Percentiles rank a stretch among this genome's conserved stretches.
These are phyloP conservation scores for Xylariomycetidae sp. DNA, from an alignment of 2,329 filamentous ascomycete species.

Conservation along the genomic window DNA sequence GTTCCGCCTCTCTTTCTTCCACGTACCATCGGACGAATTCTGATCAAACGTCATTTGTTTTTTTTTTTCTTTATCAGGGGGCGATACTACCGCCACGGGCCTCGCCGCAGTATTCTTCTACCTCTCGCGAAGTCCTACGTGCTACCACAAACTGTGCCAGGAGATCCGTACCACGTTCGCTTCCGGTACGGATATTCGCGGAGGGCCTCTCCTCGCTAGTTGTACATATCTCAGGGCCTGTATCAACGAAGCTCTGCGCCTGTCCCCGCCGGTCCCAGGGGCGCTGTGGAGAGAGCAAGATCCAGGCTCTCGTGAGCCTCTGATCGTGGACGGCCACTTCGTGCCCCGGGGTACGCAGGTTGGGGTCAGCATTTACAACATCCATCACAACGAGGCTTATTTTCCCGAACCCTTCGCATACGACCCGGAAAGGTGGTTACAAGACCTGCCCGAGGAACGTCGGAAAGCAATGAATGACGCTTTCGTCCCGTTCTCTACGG, in stretches of 20 bases:
- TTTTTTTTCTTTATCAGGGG: conserved; percentile 30
- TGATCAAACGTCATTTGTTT: background rate
- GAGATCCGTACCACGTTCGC: conserved; percentile 14
- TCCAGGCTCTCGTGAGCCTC: conserved; percentile 1
- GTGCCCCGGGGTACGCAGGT: conserved; percentile 3
- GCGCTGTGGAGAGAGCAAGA: conserved; percentile 11
- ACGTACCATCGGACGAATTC: background rate
- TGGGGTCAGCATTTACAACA: conserved; percentile 4
- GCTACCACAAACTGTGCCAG: conserved; percentile 8
- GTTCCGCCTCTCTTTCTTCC: background rate
- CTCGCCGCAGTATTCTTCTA: conserved; percentile 20
- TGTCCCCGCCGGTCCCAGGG: conserved; percentile 11
- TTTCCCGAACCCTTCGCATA: conserved; percentile 7
- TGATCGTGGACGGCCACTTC: conserved; percentile 11
- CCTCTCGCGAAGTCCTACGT: conserved; percentile 14
- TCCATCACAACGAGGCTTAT: conserved; percentile 6
- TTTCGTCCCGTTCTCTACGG: conserved; percentile 3
- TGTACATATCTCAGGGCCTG: conserved; percentile 15
- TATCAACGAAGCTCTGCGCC: conserved; percentile 16
- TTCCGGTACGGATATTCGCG: conserved; percentile 6
- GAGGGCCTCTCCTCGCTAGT: conserved; percentile 3
- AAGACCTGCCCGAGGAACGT: background rate
- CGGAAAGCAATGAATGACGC: background rate
- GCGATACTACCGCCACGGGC: conserved; percentile 22
- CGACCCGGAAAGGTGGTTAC: conserved; percentile 12